Percentiles rank a stretch among this genome's conserved stretches.
Conservation (phyloP, 345 rosid species). For the Cardiospermum halicacabum region DNA sequence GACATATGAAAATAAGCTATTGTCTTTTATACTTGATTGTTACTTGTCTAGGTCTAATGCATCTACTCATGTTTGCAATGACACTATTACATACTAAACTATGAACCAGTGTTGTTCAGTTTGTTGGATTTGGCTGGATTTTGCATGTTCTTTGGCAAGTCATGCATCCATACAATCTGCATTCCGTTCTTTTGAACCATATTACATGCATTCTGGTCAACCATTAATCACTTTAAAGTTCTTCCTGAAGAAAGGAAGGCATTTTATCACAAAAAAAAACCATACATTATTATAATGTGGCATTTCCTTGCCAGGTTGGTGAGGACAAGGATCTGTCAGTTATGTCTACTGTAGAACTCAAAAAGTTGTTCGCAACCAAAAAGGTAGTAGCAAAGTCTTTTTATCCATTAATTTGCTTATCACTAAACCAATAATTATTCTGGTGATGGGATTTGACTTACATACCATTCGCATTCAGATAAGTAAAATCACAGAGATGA, state of each 20-base stretch:
- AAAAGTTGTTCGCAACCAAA: constrained; percentile 50
- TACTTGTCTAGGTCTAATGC: neutral
- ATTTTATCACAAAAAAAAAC: neutral
- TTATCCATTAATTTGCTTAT: neutral
- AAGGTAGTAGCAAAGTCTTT: constrained; percentile 32
- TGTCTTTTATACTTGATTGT: neutral
- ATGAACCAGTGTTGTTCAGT: neutral
- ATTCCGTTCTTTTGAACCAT: neutral
- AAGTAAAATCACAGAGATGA: constrained; percentile 32
- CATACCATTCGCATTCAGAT: constrained; percentile 27
- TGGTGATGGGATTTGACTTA: neutral
- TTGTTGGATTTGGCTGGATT: neutral
- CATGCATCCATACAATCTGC: neutral
- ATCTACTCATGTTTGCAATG: neutral
- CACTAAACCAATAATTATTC: neutral
- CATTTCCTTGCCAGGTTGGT: constrained; percentile 40
- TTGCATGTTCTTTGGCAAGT: neutral
- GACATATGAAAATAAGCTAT: neutral
- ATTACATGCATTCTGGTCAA: neutral
- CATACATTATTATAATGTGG: neutral
- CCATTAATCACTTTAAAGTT: neutral
- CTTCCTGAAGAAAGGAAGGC: neutral
- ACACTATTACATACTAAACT: neutral
- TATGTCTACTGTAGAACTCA: constrained; percentile 59
- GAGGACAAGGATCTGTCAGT: constrained; percentile 79